Percentiles rank a stretch among this genome's conserved stretches.
phyloP scores from a whole-genome alignment of 768 basidiomycete genomes.

The Collybiopsis confluens region DNA sequence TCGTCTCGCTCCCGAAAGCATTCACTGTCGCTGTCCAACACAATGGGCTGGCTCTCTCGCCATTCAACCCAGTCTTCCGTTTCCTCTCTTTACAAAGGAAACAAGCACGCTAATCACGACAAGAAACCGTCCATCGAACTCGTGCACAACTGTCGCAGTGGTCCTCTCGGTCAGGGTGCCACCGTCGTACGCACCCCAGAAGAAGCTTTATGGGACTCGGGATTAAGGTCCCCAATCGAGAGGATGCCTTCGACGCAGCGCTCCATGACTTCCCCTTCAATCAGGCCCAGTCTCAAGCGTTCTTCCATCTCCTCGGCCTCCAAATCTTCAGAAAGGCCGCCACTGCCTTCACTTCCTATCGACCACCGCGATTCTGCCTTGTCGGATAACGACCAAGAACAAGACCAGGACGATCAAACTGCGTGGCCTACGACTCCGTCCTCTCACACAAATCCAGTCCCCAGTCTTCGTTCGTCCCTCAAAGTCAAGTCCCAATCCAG shows the following conservation, averaged over 20 bases:
- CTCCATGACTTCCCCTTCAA: constrained; percentile 4
- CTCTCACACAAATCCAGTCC: constrained; percentile 14
- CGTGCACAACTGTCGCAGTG: constrained; percentile 27
- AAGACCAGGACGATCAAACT: neutral
- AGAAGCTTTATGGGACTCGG: constrained; percentile 60
- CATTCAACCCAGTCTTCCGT: constrained; percentile 26
- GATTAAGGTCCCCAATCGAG: constrained; percentile 28
- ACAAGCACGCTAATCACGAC: constrained; percentile 35
- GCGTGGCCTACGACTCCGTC: neutral
- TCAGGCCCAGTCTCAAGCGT: constrained; percentile 4
- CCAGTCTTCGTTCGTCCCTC: constrained; percentile 33
- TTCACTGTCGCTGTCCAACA: constrained; percentile 36
- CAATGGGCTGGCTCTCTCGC: constrained; percentile 53
- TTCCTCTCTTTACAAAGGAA: constrained; percentile 23
- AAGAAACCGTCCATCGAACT: constrained; percentile 39
- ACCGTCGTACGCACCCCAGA: constrained; percentile 76
- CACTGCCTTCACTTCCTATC: constrained; percentile 50
- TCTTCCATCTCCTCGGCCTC: neutral
- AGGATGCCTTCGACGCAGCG: neutral
- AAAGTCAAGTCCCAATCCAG: constrained; percentile 30
- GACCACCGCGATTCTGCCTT: neutral
- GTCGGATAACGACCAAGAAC: constrained; percentile 25
- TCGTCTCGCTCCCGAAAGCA: constrained; percentile 21
- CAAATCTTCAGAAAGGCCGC: constrained; percentile 34
- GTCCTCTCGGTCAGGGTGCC: constrained; percentile 65